A percentile compares a stretch with the other conserved stretches of the same genome.
Evolutionary conservation across 2,329 filamentous ascomycete genomes (phyloP).

Genomic region (Trichoderma guizhouense): DNA sequence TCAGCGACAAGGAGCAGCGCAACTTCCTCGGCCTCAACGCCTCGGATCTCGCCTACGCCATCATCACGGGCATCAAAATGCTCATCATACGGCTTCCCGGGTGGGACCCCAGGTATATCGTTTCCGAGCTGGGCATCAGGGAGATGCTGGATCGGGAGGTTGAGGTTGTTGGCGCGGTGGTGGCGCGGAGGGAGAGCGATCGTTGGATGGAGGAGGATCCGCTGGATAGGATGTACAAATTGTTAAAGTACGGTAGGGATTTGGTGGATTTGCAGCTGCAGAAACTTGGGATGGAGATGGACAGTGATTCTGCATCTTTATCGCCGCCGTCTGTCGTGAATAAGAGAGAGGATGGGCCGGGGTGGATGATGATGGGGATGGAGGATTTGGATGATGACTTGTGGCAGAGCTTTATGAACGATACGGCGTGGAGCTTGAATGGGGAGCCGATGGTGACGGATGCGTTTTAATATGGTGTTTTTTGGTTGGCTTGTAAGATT

Average conservation of each 20-base stretch:
- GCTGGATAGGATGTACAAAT: constrained; percentile 31
- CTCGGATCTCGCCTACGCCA: constrained; percentile 46
- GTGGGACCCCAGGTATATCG: constrained; percentile 41
- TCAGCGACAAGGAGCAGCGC: constrained; percentile 28
- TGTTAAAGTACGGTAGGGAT: constrained; percentile 31
- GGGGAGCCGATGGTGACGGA: constrained; percentile 28
- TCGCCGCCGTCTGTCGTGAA: not conserved
- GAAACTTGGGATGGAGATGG: constrained; percentile 23
- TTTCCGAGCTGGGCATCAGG: constrained; percentile 35
- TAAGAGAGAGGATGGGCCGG: constrained; percentile 23
- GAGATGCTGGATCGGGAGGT: constrained; percentile 29
- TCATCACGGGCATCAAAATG: constrained; percentile 47
- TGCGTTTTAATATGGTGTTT: not conserved
- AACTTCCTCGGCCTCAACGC: constrained; percentile 42
- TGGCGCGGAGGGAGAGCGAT: constrained; percentile 30
- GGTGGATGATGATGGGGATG: constrained; percentile 23
- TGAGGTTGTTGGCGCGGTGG: constrained; percentile 29
- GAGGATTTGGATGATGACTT: constrained; percentile 27
- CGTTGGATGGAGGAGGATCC: constrained; percentile 30
- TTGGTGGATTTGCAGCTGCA: constrained; percentile 29
- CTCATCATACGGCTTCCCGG: constrained; percentile 44
- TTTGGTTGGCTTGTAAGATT: not conserved
- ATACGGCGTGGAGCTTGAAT: constrained; percentile 29
- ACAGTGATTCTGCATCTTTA: not conserved
- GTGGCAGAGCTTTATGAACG: constrained; percentile 27